A percentile compares a stretch with the other conserved stretches of the same genome.
These are phyloP conservation scores for Zopfia rhizophila DNA, from an alignment of 2,329 filamentous ascomycete genomes.

Conservation along the genomic window DNA sequence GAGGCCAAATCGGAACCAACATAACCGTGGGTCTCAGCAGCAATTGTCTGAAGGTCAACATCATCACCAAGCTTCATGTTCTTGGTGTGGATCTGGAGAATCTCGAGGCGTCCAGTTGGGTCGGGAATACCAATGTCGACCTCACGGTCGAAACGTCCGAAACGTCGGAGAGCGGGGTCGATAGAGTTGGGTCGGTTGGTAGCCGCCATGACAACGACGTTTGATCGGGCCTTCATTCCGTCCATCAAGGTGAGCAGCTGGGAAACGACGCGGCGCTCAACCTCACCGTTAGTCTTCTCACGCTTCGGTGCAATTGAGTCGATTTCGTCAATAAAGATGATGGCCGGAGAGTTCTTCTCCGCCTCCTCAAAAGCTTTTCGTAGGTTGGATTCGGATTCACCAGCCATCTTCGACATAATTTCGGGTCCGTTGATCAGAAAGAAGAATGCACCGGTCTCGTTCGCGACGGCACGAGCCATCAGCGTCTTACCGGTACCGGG, in stretches of 20 bases:
- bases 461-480: constrained; percentile 98
- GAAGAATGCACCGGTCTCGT: constrained; percentile 99
- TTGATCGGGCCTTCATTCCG: constrained; percentile 99
- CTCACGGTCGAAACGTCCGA: constrained; percentile 98
- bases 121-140: constrained; percentile 98
- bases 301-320: constrained; percentile 99
- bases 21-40: constrained; percentile 97
- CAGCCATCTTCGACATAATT: constrained; percentile 99
- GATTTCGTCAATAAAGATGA: constrained; percentile 99
- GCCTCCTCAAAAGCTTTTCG: constrained; percentile 99
- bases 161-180: constrained; percentile 95
- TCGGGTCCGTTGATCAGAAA: constrained; percentile 99
- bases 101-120: constrained; percentile 97
- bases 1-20: constrained; percentile 98
- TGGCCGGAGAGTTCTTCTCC: constrained; percentile 98
- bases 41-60: constrained; percentile 96
- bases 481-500: constrained; percentile 99
- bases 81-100: constrained; percentile 99
- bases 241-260: constrained; percentile 98
- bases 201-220: constrained; percentile 98
- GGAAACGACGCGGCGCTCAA: constrained; percentile 97
- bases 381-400: constrained; percentile 97
- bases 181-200: constrained; percentile 99
- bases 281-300: constrained; percentile 99
- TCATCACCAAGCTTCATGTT: constrained; percentile 99